Evolutionary conservation across 805 yeast genomes (phyloP).

Genomic region (Starmerella riodocensis): DNA sequence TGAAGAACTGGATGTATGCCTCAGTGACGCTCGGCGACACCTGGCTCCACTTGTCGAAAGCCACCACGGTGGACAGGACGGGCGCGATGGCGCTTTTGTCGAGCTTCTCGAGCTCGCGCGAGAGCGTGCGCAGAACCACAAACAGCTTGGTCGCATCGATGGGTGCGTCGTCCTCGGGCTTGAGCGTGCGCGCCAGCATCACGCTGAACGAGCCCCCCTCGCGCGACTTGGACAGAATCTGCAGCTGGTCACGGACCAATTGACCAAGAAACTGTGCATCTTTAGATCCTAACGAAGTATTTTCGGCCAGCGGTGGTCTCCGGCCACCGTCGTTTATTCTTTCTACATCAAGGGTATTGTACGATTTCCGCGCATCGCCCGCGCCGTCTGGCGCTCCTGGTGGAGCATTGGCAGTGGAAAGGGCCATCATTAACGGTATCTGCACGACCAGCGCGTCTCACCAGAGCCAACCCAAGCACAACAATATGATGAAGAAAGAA

Average conservation of each 20-base stretch:
- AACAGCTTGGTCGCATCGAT: slow-evolving; percentile 33
- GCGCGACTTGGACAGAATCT: slow-evolving; percentile 1
- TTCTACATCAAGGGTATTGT: slow-evolving; percentile 10
- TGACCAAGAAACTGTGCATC: slow-evolving; percentile 6
- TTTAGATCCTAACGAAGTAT: background rate
- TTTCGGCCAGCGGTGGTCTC: background rate
- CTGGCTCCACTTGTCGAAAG: slow-evolving; percentile 45
- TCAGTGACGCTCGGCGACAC: slow-evolving; percentile 34
- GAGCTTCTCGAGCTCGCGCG: slow-evolving; percentile 53
- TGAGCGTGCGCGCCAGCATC: slow-evolving; percentile 1
- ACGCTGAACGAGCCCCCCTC: background rate
- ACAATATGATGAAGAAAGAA: background rate
- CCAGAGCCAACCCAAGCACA: background rate
- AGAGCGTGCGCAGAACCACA: slow-evolving; percentile 43
- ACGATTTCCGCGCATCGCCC: slow-evolving; percentile 1
- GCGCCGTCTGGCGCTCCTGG: slow-evolving; percentile 2
- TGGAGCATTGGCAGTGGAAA: slow-evolving; percentile 5
- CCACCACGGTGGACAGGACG: slow-evolving; percentile 49
- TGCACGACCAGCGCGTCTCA: background rate
- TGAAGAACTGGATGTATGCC: slow-evolving; percentile 56
- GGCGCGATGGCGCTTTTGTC: slow-evolving; percentile 37
- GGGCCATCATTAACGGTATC: slow-evolving; percentile 11
- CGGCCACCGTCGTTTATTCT: slow-evolving; percentile 2
- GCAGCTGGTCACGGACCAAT: slow-evolving; percentile 10
- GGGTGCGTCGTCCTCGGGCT: background rate